Percentiles rank a stretch among this genome's conserved stretches.
phyloP scores from a whole-genome alignment of 2,329 filamentous ascomycete genomes.

The Fusarium guadeloupense region DNA sequence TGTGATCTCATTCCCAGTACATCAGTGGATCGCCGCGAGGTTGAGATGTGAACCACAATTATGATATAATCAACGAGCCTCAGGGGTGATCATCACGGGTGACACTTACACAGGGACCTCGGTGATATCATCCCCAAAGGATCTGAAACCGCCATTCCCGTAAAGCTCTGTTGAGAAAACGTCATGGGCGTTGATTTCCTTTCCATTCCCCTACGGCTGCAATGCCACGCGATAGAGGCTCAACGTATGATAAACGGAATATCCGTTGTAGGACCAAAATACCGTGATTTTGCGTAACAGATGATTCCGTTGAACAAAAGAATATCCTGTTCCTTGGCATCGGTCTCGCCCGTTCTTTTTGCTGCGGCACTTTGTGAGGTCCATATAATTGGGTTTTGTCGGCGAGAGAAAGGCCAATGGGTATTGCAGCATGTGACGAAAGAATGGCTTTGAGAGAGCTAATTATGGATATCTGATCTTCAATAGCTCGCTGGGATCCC shows the following conservation, averaged over 20 bases:
- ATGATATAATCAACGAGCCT: conserved; percentile 28
- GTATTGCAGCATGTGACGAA: conserved; percentile 27
- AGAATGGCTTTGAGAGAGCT: conserved; percentile 14
- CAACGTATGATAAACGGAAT: conserved; percentile 20
- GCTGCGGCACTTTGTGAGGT: conserved; percentile 7
- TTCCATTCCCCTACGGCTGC: conserved; percentile 11
- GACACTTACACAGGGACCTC: conserved; percentile 5
- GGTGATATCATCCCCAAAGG: conserved; percentile 31
- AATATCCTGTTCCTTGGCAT: conserved; percentile 33
- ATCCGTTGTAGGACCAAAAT: neutral
- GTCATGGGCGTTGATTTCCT: conserved; percentile 19
- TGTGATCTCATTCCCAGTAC: conserved; percentile 1
- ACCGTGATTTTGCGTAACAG: conserved; percentile 7
- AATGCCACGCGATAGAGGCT: conserved; percentile 34
- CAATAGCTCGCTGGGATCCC: conserved; percentile 17
- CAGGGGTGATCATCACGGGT: conserved; percentile 17
- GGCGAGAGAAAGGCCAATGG: conserved; percentile 16
- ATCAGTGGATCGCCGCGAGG: neutral
- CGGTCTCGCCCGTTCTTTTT: conserved; percentile 24
- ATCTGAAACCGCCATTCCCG: conserved; percentile 34
- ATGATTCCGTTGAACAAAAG: conserved; percentile 14
- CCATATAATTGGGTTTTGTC: conserved; percentile 40
- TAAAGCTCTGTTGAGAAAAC: conserved; percentile 18
- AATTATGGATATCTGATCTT: conserved; percentile 21
- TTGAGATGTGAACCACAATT: conserved; percentile 25